Conservation (phyloP, 139 green algal genomes). For the Closterium sp. region DNA sequence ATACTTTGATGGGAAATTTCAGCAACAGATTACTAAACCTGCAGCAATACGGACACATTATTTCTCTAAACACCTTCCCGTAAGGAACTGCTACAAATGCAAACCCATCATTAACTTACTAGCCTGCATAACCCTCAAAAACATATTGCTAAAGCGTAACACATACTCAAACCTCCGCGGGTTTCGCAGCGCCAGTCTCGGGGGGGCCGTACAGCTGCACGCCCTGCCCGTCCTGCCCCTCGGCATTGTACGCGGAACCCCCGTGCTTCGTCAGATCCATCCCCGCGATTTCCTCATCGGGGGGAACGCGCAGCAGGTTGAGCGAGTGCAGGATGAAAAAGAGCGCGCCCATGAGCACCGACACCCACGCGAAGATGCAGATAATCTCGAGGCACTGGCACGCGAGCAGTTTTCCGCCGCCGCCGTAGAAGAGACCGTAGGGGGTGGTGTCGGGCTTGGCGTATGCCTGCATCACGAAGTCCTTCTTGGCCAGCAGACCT, state of each 20-base stretch:
- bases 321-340: slow-evolving; percentile 71
- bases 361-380: slow-evolving; percentile 66
- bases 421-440: slow-evolving; percentile 55
- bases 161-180: not conserved
- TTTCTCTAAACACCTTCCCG: too few relatives aligned
- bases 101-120: too few relatives aligned
- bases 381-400: slow-evolving; percentile 65
- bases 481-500: slow-evolving; percentile 58
- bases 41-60: too few relatives aligned
- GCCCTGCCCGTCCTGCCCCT: not conserved
- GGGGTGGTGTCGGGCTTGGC: slow-evolving; percentile 10
- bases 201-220: slow-evolving; percentile 19
- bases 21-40: too few relatives aligned
- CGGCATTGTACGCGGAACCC: slow-evolving; percentile 40
- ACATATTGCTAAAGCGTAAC: too few relatives aligned
- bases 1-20: too few relatives aligned
- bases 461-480: slow-evolving; percentile 55
- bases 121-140: too few relatives aligned
- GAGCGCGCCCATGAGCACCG: slow-evolving; percentile 58
- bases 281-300: slow-evolving; percentile 57
- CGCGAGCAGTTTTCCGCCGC: slow-evolving; percentile 53
- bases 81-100: too few relatives aligned
- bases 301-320: slow-evolving; percentile 50
- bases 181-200: not conserved
- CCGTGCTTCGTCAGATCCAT: slow-evolving; percentile 64